Conservation (phyloP, 192 early-diverging fungal genomes). For the Phycomyces blakesleeanus region DNA sequence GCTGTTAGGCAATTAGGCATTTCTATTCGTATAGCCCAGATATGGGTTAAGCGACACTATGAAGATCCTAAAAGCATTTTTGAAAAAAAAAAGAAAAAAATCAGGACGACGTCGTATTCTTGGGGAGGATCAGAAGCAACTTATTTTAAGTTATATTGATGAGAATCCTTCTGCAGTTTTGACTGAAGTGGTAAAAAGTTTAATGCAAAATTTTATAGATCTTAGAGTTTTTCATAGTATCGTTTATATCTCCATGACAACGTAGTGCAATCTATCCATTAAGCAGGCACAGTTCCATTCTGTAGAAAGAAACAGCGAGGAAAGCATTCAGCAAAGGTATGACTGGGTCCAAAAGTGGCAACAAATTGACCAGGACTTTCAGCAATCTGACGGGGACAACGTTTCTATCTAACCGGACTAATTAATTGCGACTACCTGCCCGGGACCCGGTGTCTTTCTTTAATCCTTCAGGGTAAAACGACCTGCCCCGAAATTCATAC, state of each 20-base stretch:
- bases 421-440: too few species aligned
- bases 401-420: too few species aligned
- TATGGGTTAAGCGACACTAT: slow-evolving; percentile 7
- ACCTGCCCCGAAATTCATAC: too few species aligned
- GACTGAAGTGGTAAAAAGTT: slow-evolving; percentile 1
- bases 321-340: slow-evolving; percentile 9
- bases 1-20: slow-evolving; percentile 12
- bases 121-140: slow-evolving; percentile 8
- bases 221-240: slow-evolving; percentile 5
- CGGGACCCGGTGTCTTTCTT: too few species aligned
- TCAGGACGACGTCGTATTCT: slow-evolving; percentile 16
- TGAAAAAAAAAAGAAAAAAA: slow-evolving; percentile 7
- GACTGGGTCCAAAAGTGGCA: slow-evolving; percentile 14
- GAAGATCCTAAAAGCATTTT: slow-evolving; percentile 19
- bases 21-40: slow-evolving; percentile 2
- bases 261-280: slow-evolving; percentile 2
- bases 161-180: slow-evolving; percentile 12
- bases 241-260: slow-evolving; percentile 10
- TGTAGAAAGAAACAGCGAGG: slow-evolving; percentile 8
- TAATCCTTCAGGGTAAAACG: too few species aligned
- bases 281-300: neutral
- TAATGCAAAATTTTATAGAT: slow-evolving; percentile 1
- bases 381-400: too few species aligned
- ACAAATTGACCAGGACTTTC: slow-evolving; percentile 14
- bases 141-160: slow-evolving; percentile 17